phyloP scores from a whole-genome alignment of 2,329 filamentous ascomycete genomes.

The Aspergillus latus region DNA sequence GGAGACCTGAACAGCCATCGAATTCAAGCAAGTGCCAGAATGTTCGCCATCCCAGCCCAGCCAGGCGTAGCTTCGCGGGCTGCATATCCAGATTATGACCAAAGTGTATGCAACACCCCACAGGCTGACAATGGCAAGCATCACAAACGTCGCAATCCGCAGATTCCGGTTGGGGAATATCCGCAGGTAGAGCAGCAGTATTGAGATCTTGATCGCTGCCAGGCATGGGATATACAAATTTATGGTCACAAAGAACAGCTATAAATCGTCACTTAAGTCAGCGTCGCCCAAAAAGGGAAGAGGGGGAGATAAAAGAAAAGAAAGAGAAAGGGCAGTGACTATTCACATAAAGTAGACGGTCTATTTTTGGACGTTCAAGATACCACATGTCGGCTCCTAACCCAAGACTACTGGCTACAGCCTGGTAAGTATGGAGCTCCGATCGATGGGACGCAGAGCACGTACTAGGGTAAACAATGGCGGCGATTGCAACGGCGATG shows the following conservation, averaged over 20 bases:
- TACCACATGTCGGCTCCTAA: background rate
- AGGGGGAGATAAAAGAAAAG: background rate
- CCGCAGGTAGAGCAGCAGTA: background rate
- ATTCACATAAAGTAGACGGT: background rate
- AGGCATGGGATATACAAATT: background rate
- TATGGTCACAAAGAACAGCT: background rate
- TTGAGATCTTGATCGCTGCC: background rate
- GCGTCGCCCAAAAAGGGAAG: background rate
- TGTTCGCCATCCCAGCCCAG: conserved; percentile 10
- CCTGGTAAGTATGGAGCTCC: background rate
- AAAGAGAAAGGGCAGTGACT: background rate
- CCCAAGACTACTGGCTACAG: background rate
- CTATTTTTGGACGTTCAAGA: background rate
- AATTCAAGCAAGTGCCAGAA: background rate
- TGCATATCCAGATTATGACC: background rate
- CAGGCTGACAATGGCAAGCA: background rate
- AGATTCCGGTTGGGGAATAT: background rate
- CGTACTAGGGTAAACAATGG: background rate
- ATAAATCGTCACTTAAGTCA: no score
- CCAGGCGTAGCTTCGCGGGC: conserved; percentile 1
- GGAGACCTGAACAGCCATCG: background rate
- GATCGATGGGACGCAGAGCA: background rate
- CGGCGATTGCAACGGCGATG: background rate
- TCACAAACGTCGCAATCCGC: background rate
- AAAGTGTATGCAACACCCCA: background rate